Percentiles rank a stretch among this genome's conserved stretches.
Conservation (phyloP, 345 rosid species). For the Psidium friedrichsthalianum region DNA sequence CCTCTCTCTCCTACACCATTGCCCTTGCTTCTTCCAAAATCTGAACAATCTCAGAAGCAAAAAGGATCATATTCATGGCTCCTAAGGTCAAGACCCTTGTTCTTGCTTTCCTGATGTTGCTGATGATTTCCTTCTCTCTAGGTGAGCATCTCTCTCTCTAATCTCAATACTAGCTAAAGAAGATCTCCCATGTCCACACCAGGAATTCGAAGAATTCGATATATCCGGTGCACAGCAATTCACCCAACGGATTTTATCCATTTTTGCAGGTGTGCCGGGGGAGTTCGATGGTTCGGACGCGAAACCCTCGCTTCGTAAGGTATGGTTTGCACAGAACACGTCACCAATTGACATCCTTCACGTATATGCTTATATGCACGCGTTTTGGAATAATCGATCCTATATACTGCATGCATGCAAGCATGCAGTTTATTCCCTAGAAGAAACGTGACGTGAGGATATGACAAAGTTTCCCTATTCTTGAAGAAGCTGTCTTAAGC, state of each 20-base stretch:
- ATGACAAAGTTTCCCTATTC: neutral
- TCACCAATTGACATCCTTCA: neutral
- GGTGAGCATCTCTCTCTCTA: slow-evolving; percentile 5
- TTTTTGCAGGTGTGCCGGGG: neutral
- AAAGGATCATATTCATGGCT: slow-evolving; percentile 27
- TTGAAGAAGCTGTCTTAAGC: neutral
- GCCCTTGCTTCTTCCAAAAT: slow-evolving; percentile 3
- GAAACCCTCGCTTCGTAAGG: neutral
- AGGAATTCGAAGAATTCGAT: neutral
- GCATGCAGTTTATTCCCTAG: neutral
- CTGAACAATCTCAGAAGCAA: slow-evolving; percentile 2
- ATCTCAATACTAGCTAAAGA: neutral
- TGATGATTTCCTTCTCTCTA: slow-evolving; percentile 22
- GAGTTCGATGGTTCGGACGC: neutral
- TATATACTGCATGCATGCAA: neutral
- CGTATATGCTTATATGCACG: neutral
- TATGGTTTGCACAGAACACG: neutral
- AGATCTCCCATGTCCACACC: neutral
- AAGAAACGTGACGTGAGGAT: neutral
- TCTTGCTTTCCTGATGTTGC: slow-evolving; percentile 16
- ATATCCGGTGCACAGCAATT: neutral
- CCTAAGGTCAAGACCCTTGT: slow-evolving; percentile 23
- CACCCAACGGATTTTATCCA: neutral
- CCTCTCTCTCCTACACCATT: neutral
- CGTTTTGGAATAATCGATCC: neutral